A percentile compares a stretch with the other conserved stretches of the same genome.
Evolutionary conservation across 2,329 filamentous ascomycete genomes (phyloP).

Genomic region (Aspergillus luchuensis): DNA sequence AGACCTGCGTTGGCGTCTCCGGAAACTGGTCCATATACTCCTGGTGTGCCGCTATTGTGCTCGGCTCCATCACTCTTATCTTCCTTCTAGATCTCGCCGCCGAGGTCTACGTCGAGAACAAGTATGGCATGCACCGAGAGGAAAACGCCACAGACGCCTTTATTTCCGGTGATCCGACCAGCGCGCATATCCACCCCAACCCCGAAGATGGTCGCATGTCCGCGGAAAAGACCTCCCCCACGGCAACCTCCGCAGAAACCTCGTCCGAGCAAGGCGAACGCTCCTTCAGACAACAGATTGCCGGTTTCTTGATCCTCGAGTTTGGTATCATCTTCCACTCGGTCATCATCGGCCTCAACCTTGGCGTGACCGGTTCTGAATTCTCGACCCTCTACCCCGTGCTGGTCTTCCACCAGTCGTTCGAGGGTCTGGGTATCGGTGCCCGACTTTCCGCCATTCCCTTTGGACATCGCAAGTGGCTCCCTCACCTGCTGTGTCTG

Average conservation of each 20-base stretch:
- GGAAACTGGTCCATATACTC: conserved; percentile 17
- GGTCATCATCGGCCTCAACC: conserved; percentile 64
- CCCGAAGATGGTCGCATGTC: not conserved
- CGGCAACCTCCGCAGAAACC: conserved; percentile 2
- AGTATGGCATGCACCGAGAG: conserved; percentile 44
- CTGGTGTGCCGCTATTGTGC: conserved; percentile 18
- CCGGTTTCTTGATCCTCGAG: conserved; percentile 54
- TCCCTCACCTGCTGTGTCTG: conserved; percentile 2
- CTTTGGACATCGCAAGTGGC: conserved; percentile 36
- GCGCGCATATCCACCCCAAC: not conserved
- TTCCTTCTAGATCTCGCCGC: conserved; percentile 47
- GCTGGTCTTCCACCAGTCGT: conserved; percentile 64
- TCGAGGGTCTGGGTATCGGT: conserved; percentile 65
- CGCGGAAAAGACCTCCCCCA: not conserved
- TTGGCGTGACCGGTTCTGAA: conserved; percentile 60
- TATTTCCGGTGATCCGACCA: not conserved
- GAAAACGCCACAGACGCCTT: conserved; percentile 12
- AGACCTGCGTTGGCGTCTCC: conserved; percentile 16
- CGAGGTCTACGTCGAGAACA: conserved; percentile 54
- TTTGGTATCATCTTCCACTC: conserved; percentile 66
- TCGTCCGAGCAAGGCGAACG: conserved; percentile 23
- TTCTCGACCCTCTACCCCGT: conserved; percentile 62
- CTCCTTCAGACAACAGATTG: conserved; percentile 40
- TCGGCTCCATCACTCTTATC: conserved; percentile 10
- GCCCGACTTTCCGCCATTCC: conserved; percentile 61